A percentile compares a stretch with the other conserved stretches of the same genome.
These are phyloP conservation scores for Alternaria gansuensis DNA, from an alignment of 2,329 filamentous ascomycete genomes.

Conservation along the genomic window DNA sequence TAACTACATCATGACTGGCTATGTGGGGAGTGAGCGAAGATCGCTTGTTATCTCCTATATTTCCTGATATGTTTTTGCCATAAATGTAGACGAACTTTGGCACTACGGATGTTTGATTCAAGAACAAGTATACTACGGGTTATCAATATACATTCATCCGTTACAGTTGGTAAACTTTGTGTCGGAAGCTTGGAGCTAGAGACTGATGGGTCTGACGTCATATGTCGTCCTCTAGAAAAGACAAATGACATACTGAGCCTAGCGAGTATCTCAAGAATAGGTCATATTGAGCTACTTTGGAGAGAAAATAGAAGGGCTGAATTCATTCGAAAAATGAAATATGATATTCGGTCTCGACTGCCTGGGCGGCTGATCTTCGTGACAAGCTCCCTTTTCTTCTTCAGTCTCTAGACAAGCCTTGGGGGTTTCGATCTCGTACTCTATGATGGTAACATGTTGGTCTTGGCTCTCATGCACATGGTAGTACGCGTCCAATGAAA, in stretches of 20 bases:
- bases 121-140: not conserved
- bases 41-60: constrained; percentile 1
- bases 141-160: not conserved
- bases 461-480: not conserved
- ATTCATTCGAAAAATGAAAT: not conserved
- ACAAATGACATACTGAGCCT: not conserved
- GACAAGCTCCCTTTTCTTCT: not conserved
- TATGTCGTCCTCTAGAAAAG: not conserved
- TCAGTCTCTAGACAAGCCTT: not conserved
- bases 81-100: not conserved
- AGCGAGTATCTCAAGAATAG: not conserved
- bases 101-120: not conserved
- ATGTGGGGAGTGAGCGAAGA: not conserved
- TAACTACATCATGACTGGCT: constrained; percentile 6
- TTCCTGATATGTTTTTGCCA: not conserved
- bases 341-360: not conserved
- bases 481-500: not conserved
- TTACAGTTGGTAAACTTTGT: not conserved
- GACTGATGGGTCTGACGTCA: not conserved
- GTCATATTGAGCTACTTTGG: not conserved
- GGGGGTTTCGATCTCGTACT: not conserved
- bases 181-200: not conserved
- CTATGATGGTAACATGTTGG: not conserved
- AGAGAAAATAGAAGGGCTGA: not conserved
- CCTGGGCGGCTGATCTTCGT: not conserved